These are phyloP conservation scores for Mycena crocata DNA, from an alignment of 768 basidiomycete species.

Conservation along the genomic window DNA sequence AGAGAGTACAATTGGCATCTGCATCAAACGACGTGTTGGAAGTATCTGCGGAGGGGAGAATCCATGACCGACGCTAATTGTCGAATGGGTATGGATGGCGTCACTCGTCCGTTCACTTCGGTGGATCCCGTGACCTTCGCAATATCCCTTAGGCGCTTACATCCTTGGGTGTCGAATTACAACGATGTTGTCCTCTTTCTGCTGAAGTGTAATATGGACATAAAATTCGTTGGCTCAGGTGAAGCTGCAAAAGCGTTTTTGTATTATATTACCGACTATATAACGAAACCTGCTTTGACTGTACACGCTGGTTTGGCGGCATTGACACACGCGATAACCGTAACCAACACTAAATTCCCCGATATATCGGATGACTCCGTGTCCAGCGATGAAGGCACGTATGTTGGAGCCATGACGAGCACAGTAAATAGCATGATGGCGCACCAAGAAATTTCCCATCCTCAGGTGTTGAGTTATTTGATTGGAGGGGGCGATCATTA, in stretches of 20 bases:
- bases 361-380: not conserved
- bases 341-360: not conserved
- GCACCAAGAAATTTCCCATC: slow-evolving; percentile 41
- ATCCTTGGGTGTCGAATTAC: slow-evolving; percentile 9
- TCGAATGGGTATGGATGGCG: slow-evolving; percentile 12
- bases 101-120: not conserved
- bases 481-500: slow-evolving; percentile 38
- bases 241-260: slow-evolving; percentile 43
- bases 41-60: slow-evolving; percentile 4
- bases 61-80: not conserved
- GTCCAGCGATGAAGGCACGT: not conserved
- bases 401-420: slow-evolving; percentile 8
- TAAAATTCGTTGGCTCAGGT: slow-evolving; percentile 44
- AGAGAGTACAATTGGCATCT: slow-evolving; percentile 6
- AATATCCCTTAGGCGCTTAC: not conserved
- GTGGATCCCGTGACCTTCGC: not conserved
- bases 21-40: slow-evolving; percentile 8
- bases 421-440: slow-evolving; percentile 36
- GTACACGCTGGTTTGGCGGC: slow-evolving; percentile 32
- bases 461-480: slow-evolving; percentile 44
- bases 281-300: slow-evolving; percentile 40
- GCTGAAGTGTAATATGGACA: slow-evolving; percentile 40
- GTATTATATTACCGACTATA: slow-evolving; percentile 49
- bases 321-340: not conserved
- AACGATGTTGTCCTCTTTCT: slow-evolving; percentile 28